These are phyloP conservation scores for Hypomontagnella submonticulosa DNA, from an alignment of 495 filamentous ascomycete genomes.

Conservation along the genomic window DNA sequence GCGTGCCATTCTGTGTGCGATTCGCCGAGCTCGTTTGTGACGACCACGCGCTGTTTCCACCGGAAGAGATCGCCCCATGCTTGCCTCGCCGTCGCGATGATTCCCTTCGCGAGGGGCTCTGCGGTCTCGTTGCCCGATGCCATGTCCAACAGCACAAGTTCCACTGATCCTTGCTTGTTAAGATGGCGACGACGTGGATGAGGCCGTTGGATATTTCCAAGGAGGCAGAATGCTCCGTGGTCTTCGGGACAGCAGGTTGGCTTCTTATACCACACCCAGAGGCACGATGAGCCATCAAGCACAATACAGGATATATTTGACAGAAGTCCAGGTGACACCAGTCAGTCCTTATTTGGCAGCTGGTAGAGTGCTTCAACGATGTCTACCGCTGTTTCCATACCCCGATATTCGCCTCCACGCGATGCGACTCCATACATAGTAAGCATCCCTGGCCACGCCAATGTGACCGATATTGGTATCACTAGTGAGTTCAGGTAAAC, in stretches of 20 bases:
- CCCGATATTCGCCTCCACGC: conserved; percentile 5
- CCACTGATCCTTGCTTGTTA: not conserved
- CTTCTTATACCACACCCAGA: conserved; percentile 16
- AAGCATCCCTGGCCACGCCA: conserved; percentile 19
- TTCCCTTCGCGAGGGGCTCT: conserved; percentile 68
- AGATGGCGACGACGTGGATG: not conserved
- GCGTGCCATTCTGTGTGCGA: conserved; percentile 67
- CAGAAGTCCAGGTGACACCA: not conserved
- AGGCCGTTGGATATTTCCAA: conserved; percentile 1
- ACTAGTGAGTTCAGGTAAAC: conserved; percentile 15
- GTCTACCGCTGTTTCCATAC: not conserved
- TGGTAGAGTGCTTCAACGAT: not conserved
- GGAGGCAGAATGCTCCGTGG: not conserved
- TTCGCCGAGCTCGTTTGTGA: conserved; percentile 69
- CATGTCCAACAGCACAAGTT: conserved; percentile 21
- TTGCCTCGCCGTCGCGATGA: conserved; percentile 68
- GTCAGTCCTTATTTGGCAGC: conserved; percentile 1
- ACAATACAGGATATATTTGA: not conserved
- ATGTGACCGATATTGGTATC: conserved; percentile 8
- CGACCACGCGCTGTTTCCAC: conserved; percentile 73
- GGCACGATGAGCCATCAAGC: not conserved
- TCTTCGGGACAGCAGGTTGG: not conserved
- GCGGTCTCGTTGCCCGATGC: conserved; percentile 58
- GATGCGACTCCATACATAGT: conserved; percentile 25
- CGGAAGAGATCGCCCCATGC: conserved; percentile 70